phyloP scores from a whole-genome alignment of 169 alveolate species.

The Plasmodium ovale region DNA sequence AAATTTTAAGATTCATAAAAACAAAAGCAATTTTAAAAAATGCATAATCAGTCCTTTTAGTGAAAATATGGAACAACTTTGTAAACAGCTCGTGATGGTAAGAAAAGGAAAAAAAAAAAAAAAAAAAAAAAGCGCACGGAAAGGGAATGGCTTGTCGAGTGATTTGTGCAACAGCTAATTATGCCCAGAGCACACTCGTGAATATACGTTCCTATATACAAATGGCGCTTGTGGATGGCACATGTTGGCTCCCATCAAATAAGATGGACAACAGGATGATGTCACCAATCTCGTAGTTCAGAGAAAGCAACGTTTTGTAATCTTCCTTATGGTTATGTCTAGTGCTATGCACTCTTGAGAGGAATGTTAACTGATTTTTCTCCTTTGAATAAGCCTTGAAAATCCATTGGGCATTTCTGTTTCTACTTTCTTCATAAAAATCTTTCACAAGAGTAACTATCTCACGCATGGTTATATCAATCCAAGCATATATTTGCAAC shows the following conservation, averaged over 20 bases:
- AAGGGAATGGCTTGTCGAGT: too few species aligned
- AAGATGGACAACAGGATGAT: conserved; percentile 44
- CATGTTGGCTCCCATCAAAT: conserved; percentile 8
- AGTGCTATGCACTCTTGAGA: conserved; percentile 67
- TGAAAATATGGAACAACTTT: too few species aligned
- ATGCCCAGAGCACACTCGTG: too few species aligned
- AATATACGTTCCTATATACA: too few species aligned
- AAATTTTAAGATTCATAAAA: too few species aligned
- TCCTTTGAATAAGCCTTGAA: conserved; percentile 47
- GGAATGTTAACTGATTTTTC: conserved; percentile 13
- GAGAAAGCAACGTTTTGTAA: conserved; percentile 51
- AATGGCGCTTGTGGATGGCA: too few species aligned
- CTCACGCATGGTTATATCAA: conserved; percentile 71
- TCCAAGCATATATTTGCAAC: conserved; percentile 70
- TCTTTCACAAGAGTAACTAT: conserved; percentile 72
- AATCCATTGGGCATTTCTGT: conserved; percentile 74
- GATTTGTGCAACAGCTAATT: too few species aligned
- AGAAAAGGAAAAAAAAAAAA: neutral
- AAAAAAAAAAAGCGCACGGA: too few species aligned
- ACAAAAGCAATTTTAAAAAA: neutral
- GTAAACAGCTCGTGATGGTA: too few species aligned
- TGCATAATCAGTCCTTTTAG: too few species aligned
- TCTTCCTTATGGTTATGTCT: conserved; percentile 59
- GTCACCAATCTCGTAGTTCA: conserved; percentile 70
- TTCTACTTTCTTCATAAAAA: conserved; percentile 70